Evolutionary conservation across 768 basidiomycete species (phyloP).

Genomic region (Suillus discolor): DNA sequence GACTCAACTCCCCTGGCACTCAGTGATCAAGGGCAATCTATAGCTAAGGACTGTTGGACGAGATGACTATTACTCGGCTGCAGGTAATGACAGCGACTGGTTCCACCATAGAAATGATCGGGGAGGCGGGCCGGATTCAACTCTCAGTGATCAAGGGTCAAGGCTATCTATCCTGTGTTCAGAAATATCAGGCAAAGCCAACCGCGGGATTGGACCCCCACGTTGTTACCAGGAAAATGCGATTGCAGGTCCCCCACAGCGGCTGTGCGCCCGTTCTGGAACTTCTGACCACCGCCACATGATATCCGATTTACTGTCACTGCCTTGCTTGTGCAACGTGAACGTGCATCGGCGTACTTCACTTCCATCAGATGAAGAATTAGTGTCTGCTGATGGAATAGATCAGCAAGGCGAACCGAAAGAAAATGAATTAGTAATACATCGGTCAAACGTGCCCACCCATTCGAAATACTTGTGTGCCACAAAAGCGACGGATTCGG

Average conservation of each 20-base stretch:
- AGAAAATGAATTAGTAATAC: conserved; percentile 27
- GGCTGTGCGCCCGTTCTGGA: background rate
- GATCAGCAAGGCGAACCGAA: conserved; percentile 6
- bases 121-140: background rate
- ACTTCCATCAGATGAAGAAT: background rate
- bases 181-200: background rate
- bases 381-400: conserved; percentile 13
- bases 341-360: conserved; percentile 10
- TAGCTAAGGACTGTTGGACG: too few relatives aligned
- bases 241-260: background rate
- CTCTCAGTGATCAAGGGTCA: background rate
- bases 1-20: too few relatives aligned
- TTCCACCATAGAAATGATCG: too few relatives aligned
- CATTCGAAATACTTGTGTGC: conserved; percentile 60
- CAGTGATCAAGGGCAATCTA: too few relatives aligned
- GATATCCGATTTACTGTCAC: conserved; percentile 3
- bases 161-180: too few relatives aligned
- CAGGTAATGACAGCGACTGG: too few relatives aligned
- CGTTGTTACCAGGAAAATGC: conserved; percentile 4
- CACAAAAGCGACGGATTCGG: conserved; percentile 41
- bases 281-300: conserved; percentile 13
- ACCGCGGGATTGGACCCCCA: background rate
- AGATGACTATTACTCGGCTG: too few relatives aligned
- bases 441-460: conserved; percentile 45
- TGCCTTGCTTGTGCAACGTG: conserved; percentile 16